Evolutionary conservation across 345 rosid species (phyloP), one percentile per base, ranked within the genome.

Genomic region (Sonneratia alba): DNA sequence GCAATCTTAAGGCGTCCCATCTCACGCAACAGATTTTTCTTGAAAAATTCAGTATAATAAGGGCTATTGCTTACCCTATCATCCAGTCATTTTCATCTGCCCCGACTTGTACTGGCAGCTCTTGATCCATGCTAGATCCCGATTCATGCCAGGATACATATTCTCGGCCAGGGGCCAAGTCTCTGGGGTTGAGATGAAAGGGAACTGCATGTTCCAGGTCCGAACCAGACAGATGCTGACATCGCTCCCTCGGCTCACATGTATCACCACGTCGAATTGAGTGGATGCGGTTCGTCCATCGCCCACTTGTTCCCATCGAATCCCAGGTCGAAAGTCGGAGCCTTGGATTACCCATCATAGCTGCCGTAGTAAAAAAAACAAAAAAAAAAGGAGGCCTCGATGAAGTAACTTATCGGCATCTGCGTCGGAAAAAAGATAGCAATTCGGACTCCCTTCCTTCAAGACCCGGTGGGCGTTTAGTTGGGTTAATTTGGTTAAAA

Each of bases 251-350:
- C 19, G 27, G 63, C 32, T 7, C 16, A 6, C 43, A 51, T 72
- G 49, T 42, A 72, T 48, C 57, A 72, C 69, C 51, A 64, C 75
- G 13, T 64, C 16, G 45, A 34, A 67, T 15, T 66, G 63, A 4
- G 40, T 8, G 14, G 37, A 27, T 27, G 32, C 32, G 32, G 32
- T 32, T 14, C 27, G n/a, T 66, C 12, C 2, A 64, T 55, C 0
- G 71, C 65, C 71, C 71, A 73, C 36, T 66, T 40, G 48, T 34
- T 73, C 16, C 76, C 76, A 37, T 73, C 48, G 3, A 67, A 38
- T 42, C 67, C 76, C 49, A 73, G 36, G 18, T 68, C 71, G 38
- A 73, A 73, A 67, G 65, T 67, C 2, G 66, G 71, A 3, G 64
- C 65, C 21, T 67, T 27, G 37, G 53, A 66, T 32, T 8, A 38